A percentile compares a stretch with the other conserved stretches of the same genome.
Evolutionary conservation across 345 rosid species (phyloP).

Genomic region (Arabis hirsuta): DNA sequence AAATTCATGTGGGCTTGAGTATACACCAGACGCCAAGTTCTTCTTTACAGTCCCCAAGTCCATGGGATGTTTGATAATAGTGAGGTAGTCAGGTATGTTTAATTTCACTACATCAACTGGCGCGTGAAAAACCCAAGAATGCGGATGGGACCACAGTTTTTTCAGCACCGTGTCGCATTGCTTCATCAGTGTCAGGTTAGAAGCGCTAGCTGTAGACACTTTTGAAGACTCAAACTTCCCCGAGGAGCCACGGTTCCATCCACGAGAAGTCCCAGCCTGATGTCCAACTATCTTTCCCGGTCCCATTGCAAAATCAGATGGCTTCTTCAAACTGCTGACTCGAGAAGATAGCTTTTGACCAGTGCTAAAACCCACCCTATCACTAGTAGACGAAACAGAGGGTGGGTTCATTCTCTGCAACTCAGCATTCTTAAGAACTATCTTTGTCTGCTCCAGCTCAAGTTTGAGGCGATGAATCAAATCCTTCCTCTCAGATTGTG

Average conservation of each 20-base stretch:
- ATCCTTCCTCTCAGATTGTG: constrained; percentile 65
- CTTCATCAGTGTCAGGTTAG: constrained; percentile 70
- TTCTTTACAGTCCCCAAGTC: constrained; percentile 82
- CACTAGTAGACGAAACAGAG: constrained; percentile 66
- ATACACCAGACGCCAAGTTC: constrained; percentile 63
- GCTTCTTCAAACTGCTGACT: constrained; percentile 47
- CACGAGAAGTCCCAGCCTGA: constrained; percentile 44
- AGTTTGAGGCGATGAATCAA: constrained; percentile 57
- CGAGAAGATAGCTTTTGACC: constrained; percentile 47
- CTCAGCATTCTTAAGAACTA: constrained; percentile 65
- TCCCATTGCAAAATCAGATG: constrained; percentile 50
- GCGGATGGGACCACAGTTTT: constrained; percentile 76
- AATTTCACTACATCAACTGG: constrained; percentile 85
- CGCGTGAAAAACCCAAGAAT: constrained; percentile 78
- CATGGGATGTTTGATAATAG: constrained; percentile 85
- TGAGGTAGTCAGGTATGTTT: constrained; percentile 84
- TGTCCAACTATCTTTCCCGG: constrained; percentile 61
- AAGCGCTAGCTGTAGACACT: constrained; percentile 46
- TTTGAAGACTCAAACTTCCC: constrained; percentile 62
- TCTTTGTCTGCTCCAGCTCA: constrained; percentile 76
- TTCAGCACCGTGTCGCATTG: constrained; percentile 72
- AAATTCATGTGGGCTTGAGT: constrained; percentile 78
- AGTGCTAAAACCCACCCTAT: constrained; percentile 66
- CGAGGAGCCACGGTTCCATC: constrained; percentile 56
- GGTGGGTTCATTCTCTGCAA: constrained; percentile 53